These are phyloP conservation scores for Ganoderma lucidum DNA, from an alignment of 1,284 basidiomycete genomes.

Conservation along the genomic window DNA sequence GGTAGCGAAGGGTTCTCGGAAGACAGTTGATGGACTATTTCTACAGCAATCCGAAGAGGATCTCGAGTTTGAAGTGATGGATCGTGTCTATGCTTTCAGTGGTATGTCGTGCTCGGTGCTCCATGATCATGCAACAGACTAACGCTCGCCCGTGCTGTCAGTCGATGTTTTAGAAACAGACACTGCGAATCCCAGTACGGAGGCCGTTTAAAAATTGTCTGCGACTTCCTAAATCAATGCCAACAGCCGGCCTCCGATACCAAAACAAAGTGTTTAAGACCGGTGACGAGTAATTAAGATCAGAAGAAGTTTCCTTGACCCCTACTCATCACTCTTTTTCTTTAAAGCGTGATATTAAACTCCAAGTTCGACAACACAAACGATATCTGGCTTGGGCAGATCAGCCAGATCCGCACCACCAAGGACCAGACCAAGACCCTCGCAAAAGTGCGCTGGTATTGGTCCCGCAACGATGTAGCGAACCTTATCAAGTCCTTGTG, in stretches of 20 bases:
- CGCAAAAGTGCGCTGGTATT: slow-evolving; percentile 31
- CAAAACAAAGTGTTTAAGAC: slow-evolving; percentile 7
- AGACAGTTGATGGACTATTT: neutral
- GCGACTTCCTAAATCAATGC: neutral
- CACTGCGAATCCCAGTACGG: neutral
- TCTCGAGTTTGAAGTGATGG: slow-evolving; percentile 2
- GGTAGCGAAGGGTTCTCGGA: neutral
- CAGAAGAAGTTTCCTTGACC: too few relatives aligned
- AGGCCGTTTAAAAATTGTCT: too few relatives aligned
- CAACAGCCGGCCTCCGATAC: neutral
- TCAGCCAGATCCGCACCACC: slow-evolving; percentile 19
- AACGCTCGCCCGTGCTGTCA: neutral
- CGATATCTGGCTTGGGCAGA: slow-evolving; percentile 28
- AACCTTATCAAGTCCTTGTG: slow-evolving; percentile 22
- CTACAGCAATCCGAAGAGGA: neutral
- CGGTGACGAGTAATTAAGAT: slow-evolving; percentile 24
- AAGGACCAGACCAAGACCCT: slow-evolving; percentile 10
- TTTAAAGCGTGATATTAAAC: slow-evolving; percentile 25
- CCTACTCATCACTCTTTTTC: neutral
- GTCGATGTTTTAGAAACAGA: neutral
- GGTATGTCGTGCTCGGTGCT: neutral
- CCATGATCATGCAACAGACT: neutral
- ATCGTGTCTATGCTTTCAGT: neutral
- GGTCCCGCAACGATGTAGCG: slow-evolving; percentile 25
- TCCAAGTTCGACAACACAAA: slow-evolving; percentile 18